These are phyloP conservation scores for Knoxdaviesia proteae DNA, from an alignment of 2,329 filamentous ascomycete genomes.

Conservation along the genomic window DNA sequence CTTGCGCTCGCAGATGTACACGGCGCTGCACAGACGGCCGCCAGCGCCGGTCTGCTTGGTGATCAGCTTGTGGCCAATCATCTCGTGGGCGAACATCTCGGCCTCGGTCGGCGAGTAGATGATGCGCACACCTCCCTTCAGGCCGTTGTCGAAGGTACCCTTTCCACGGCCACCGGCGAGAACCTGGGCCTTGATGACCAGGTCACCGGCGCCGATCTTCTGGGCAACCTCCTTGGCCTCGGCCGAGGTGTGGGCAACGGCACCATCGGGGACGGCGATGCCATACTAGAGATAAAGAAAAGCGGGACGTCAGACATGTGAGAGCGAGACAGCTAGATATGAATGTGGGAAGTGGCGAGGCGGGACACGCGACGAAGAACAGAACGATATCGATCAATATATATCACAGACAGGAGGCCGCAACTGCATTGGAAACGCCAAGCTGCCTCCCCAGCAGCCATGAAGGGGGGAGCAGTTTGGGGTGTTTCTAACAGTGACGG, in stretches of 20 bases:
- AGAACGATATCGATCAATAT: too few species aligned
- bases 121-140: conserved; percentile 95
- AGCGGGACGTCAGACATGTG: not conserved
- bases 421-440: too few species aligned
- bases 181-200: conserved; percentile 99
- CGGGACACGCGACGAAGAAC: too few species aligned
- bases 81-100: conserved; percentile 94
- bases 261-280: conserved; percentile 76
- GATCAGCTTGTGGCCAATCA: conserved; percentile 99
- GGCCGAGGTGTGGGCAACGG: conserved; percentile 60
- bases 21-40: conserved; percentile 86
- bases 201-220: conserved; percentile 79
- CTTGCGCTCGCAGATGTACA: conserved; percentile 99
- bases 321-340: too few species aligned
- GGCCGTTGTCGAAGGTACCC: conserved; percentile 91
- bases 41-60: conserved; percentile 96
- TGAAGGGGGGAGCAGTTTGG: too few species aligned
- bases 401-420: too few species aligned
- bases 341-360: too few species aligned
- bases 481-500: conserved; percentile 2
- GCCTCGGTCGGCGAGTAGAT: conserved; percentile 96
- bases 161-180: conserved; percentile 95
- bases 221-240: conserved; percentile 88
- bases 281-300: conserved; percentile 47
- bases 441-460: too few species aligned